Conservation (phyloP, 2,329 filamentous ascomycete genomes). For the Pseudocercospora vitis region DNA sequence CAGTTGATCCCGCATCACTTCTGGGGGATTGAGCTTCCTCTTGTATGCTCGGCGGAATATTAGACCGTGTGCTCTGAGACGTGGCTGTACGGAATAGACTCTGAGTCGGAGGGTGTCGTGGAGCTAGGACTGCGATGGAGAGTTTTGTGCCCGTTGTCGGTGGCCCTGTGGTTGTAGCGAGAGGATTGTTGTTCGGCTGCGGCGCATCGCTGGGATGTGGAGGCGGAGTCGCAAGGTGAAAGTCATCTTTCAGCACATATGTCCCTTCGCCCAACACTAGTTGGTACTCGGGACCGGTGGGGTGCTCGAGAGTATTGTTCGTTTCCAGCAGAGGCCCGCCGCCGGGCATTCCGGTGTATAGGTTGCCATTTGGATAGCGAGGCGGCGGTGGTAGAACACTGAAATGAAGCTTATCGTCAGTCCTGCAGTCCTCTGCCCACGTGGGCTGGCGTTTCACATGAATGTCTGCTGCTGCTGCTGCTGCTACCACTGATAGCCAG, state of each 20-base stretch:
- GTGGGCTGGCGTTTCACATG: constrained; percentile 11
- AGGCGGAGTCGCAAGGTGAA: constrained; percentile 89
- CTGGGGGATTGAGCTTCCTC: constrained; percentile 48
- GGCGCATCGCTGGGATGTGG: constrained; percentile 94
- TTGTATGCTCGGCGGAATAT: constrained; percentile 48
- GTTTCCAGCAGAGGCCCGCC: constrained; percentile 82
- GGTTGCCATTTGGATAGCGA: constrained; percentile 77
- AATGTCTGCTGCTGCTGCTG: constrained; percentile 12
- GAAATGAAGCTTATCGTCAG: constrained; percentile 20
- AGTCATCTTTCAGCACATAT: constrained; percentile 85
- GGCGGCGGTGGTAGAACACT: constrained; percentile 30
- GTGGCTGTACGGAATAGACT: constrained; percentile 45
- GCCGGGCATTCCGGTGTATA: constrained; percentile 62
- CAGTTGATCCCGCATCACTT: constrained; percentile 49
- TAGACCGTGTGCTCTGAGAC: constrained; percentile 39
- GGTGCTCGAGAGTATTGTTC: constrained; percentile 82
- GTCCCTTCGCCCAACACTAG: constrained; percentile 93
- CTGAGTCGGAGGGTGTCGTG: constrained; percentile 46
- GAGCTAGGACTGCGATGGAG: constrained; percentile 71
- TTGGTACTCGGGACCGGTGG: constrained; percentile 79
- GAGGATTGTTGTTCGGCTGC: constrained; percentile 81
- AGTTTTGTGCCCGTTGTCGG: constrained; percentile 82
- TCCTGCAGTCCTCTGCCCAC: background rate
- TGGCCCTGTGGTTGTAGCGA: constrained; percentile 81
- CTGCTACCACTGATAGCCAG: constrained; percentile 13